These are phyloP conservation scores for Verticillium klebahnii DNA, from an alignment of 2,329 filamentous ascomycete species.

Conservation along the genomic window DNA sequence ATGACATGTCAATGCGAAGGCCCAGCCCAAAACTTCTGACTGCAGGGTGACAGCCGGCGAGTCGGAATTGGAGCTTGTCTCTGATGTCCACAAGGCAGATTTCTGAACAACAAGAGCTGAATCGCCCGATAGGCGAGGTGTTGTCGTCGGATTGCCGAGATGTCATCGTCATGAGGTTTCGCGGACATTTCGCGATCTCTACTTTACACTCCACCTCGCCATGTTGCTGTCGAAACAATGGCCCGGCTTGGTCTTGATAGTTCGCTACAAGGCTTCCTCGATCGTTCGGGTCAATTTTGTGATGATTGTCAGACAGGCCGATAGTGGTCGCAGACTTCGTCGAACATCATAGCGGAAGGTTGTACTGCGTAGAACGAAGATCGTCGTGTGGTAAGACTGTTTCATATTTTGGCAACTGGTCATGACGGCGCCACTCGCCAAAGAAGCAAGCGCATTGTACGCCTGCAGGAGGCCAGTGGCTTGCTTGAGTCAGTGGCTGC, in stretches of 20 bases:
- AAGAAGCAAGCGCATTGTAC: background rate
- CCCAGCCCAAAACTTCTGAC: background rate
- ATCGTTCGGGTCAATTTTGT: background rate
- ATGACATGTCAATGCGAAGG: background rate
- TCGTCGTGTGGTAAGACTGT: background rate
- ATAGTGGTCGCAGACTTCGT: background rate
- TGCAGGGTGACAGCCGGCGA: background rate
- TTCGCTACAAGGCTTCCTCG: too few relatives aligned
- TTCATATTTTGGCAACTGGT: background rate
- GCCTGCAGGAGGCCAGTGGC: background rate
- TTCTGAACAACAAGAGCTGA: background rate
- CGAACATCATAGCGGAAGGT: background rate
- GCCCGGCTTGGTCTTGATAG: too few relatives aligned
- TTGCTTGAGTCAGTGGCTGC: background rate
- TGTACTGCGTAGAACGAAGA: background rate
- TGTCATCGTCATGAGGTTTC: too few relatives aligned
- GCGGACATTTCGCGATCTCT: too few relatives aligned
- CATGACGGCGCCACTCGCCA: background rate
- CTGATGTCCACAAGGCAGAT: background rate
- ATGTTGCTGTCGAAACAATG: too few relatives aligned
- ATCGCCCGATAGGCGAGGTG: background rate
- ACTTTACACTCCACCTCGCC: too few relatives aligned
- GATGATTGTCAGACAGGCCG: background rate
- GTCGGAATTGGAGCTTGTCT: background rate
- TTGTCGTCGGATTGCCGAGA: too few relatives aligned